Evolutionary conservation across 805 yeast species (phyloP), one percentile per base, ranked within the genome.

Genomic region (Ogataea nakhonphanomensis): DNA sequence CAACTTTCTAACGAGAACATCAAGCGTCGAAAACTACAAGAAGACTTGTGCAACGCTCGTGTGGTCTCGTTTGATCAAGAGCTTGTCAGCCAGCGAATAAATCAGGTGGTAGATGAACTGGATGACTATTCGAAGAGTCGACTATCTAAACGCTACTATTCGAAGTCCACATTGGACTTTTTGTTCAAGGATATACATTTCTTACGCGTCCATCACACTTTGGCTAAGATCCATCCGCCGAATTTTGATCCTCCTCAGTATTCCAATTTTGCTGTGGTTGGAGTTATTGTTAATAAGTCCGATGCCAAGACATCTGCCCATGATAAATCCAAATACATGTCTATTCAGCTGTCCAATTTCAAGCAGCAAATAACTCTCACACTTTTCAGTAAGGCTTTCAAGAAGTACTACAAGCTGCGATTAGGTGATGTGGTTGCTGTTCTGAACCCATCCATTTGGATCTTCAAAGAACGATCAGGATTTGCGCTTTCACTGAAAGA

Each of bases 261-360:
- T 52, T 62, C 82, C 3, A 89, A 90, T 55, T 89, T 88, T 84
- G 81, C 81, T n/a, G 73, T 80, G 1, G 53, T 82, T n/a, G 97
- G 95, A 1, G 69, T 85, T 2, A 66, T 90, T 0, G 65, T 78
- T 4, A 54, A 58, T 14, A 88, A 88, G 53, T 65, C 79, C 4
- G 75, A 69, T 7, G 70, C 82, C 3, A 68, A 71, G 46, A 58
- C 64, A 4, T 66, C 85, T 0, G 48, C 69, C 10, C 55, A 63
- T 21, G 57, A 56, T 32, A 51, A 49, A 22, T 63, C 68, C 10
- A 82, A 80, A 54, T 90, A 68, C 54, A 64, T 85, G 48, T 74
- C 74, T 41, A 41, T 89, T 14, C 72, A 76, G 2, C 51, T 91
- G 3, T 84, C 95, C 0, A 84, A 85, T 55, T 81, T 89, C 52